Evolutionary conservation across 805 yeast genomes (phyloP), one percentile per base, ranked within the genome.

Genomic region (Yamadazyma scolyti): DNA sequence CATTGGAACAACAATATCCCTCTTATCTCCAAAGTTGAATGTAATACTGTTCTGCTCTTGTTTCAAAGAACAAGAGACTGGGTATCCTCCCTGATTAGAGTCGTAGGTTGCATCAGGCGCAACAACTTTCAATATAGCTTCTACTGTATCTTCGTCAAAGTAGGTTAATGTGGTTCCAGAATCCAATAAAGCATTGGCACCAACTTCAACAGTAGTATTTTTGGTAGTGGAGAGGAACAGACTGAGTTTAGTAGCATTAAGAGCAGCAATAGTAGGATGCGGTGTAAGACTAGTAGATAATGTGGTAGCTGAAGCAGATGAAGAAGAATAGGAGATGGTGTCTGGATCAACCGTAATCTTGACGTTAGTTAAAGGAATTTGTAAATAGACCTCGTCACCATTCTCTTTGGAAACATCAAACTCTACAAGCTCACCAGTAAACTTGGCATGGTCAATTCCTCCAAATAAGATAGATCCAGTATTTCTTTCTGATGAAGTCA

Each of bases 401-500:
- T 42, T 31, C 10, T 9, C 6, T n/a, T 24, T 31, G 20, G 25
- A 28, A 23, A 46, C 30, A 22, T 59, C 46, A 63, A 52, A 52
- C 17, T 54, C 58, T 12, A 23, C 40, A 16, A 42, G 34, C 2
- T 33, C 33, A 12, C 55, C 63, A 8, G 28, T 18, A 37, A 50
- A 58, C 38, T 55, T 55, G 23, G 46, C 46, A 13, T 46, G 32
- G 39, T 58, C 62, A 26, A 58, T 44, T 20, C 58, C 66, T 6
- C 66, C 66, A 43, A 60, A 60, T 17, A 58, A 33, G 20, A 60
- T 37, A 5, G 45, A 31, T 7, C 67, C 67, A 25, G 39, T 29
- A 17, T 37, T 26, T 11, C 42, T 52, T 20, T 42, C 48, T 3
- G 43, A 35, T 1, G 51, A 36, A 27, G 53, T 47, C 46, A 65